A percentile compares a stretch with the other conserved stretches of the same genome.
Evolutionary conservation across 768 basidiomycete species (phyloP).

Genomic region (Tubosaeta sp.): DNA sequence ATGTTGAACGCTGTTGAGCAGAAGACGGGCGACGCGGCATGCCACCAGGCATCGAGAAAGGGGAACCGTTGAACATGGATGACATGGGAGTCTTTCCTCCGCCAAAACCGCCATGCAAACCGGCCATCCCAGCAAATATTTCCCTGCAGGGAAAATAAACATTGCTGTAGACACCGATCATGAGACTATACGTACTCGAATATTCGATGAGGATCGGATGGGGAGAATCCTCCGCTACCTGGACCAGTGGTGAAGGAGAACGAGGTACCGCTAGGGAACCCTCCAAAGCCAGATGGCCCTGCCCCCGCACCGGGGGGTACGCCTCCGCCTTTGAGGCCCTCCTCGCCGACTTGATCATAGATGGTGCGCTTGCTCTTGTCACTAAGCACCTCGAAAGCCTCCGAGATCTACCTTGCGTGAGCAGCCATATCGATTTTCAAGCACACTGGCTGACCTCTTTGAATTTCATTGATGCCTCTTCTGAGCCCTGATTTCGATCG

Average conservation of each 20-base stretch:
- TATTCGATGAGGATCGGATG: slow-evolving; percentile 80
- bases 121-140: slow-evolving; percentile 43
- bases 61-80: slow-evolving; percentile 37
- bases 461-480: slow-evolving; percentile 84
- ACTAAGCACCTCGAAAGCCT: slow-evolving; percentile 93
- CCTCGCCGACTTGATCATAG: slow-evolving; percentile 94
- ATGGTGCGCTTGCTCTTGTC: slow-evolving; percentile 80
- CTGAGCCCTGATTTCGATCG: slow-evolving; percentile 82
- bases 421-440: background rate
- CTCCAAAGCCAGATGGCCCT: slow-evolving; percentile 34
- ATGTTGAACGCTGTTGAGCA: slow-evolving; percentile 24
- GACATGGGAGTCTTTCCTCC: slow-evolving; percentile 28
- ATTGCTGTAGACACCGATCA: background rate
- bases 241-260: slow-evolving; percentile 57
- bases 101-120: slow-evolving; percentile 31
- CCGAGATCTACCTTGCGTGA: slow-evolving; percentile 59
- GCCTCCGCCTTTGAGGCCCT: slow-evolving; percentile 78
- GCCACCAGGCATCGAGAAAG: slow-evolving; percentile 48
- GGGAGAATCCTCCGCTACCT: slow-evolving; percentile 54
- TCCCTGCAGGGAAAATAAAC: slow-evolving; percentile 36
- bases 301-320: slow-evolving; percentile 48
- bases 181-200: slow-evolving; percentile 63
- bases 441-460: slow-evolving; percentile 62
- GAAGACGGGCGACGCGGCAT: slow-evolving; percentile 48
- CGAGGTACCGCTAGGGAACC: slow-evolving; percentile 47